Conservation (phyloP, 352 stramenopile genomes). For the Elongisporangium undulatum region DNA sequence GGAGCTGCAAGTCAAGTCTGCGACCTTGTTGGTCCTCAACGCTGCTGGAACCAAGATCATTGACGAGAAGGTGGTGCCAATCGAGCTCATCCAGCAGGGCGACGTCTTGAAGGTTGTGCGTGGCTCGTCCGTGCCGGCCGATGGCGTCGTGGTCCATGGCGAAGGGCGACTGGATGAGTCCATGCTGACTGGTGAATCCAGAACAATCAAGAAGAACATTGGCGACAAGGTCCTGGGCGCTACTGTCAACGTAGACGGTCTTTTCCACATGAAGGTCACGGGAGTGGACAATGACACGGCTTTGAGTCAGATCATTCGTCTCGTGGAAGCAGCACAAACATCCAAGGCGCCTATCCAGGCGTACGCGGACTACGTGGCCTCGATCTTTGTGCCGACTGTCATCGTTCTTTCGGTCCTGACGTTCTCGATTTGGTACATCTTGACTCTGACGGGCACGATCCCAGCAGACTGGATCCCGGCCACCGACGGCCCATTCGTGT, state of each 20-base stretch:
- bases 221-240: conserved; percentile 88
- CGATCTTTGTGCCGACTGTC: conserved; percentile 95
- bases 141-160: conserved; percentile 91
- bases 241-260: conserved; percentile 89
- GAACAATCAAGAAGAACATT: conserved; percentile 89
- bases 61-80: conserved; percentile 75
- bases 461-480: conserved; percentile 61
- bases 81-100: conserved; percentile 87
- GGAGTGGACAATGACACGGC: conserved; percentile 91
- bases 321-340: conserved; percentile 98
- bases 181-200: conserved; percentile 94
- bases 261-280: conserved; percentile 93
- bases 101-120: conserved; percentile 94
- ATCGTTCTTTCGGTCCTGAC: conserved; percentile 91
- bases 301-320: conserved; percentile 96
- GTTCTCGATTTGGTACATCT: conserved; percentile 93
- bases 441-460: conserved; percentile 58
- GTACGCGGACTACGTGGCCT: conserved; percentile 95
- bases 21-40: conserved; percentile 88
- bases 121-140: conserved; percentile 89
- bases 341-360: conserved; percentile 97
- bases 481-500: conserved; percentile 85
- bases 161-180: conserved; percentile 91
- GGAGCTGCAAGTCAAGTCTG: conserved; percentile 94
- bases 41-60: conserved; percentile 43